A percentile compares a stretch with the other conserved stretches of the same genome.
These are phyloP conservation scores for Dryadomyces quercus-mongolicae DNA, from an alignment of 2,329 filamentous ascomycete species.

Conservation along the genomic window DNA sequence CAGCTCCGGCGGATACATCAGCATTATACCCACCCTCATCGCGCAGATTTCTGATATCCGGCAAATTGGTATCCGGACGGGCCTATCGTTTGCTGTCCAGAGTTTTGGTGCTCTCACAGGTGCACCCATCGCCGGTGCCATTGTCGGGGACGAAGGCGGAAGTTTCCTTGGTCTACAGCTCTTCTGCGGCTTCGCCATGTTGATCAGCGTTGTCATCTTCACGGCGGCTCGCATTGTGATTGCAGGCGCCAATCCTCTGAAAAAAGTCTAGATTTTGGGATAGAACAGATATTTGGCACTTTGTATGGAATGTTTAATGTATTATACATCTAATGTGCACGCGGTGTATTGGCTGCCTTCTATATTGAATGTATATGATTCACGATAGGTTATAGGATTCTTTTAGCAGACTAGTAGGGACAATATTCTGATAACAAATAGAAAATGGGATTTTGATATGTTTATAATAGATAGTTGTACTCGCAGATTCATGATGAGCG, in stretches of 20 bases:
- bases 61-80: constrained; percentile 46
- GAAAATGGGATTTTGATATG: too few relatives aligned
- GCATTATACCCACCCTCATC: constrained; percentile 42
- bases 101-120: constrained; percentile 46
- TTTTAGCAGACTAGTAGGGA: too few relatives aligned
- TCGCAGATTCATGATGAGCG: too few relatives aligned
- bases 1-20: constrained; percentile 49
- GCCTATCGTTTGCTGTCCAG: constrained; percentile 42
- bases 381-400: too few relatives aligned
- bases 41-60: constrained; percentile 48
- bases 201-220: constrained; percentile 15
- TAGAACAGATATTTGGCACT: not conserved
- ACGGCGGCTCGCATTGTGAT: constrained; percentile 14
- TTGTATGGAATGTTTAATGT: not conserved
- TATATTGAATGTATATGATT: too few relatives aligned
- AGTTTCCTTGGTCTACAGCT: constrained; percentile 38
- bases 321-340: too few relatives aligned
- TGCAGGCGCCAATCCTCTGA: constrained; percentile 14
- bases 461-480: too few relatives aligned
- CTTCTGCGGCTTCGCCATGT: constrained; percentile 38
- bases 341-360: too few relatives aligned
- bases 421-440: too few relatives aligned
- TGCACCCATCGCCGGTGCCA: constrained; percentile 43
- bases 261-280: constrained; percentile 11
- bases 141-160: constrained; percentile 30